Conservation (phyloP, 257 asterid species). For the Verbascum thapsus region DNA sequence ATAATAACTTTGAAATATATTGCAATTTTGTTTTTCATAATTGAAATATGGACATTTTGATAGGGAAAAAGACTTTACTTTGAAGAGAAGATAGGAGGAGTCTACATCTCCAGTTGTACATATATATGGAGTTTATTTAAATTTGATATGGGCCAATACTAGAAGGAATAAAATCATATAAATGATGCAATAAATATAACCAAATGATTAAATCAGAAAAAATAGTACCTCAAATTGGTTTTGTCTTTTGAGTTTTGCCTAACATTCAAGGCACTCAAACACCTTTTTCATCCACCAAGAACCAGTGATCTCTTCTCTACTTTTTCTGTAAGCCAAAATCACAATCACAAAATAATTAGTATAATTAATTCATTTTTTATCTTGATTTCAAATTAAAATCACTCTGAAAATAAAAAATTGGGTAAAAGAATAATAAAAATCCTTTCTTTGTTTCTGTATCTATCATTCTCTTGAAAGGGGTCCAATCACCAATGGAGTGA, state of each 20-base stretch:
- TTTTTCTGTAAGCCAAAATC: constrained; percentile 58
- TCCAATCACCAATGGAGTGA: no score
- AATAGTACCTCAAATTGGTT: constrained; percentile 51
- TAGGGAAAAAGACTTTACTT: constrained; percentile 66
- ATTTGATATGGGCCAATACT: constrained; percentile 41
- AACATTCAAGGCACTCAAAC: constrained; percentile 67
- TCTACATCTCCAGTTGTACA: constrained; percentile 58
- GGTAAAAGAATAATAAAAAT: neutral
- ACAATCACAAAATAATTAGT: constrained; percentile 36
- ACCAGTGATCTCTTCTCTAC: no score
- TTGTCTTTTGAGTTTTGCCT: constrained; percentile 58
- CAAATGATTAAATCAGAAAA: constrained; percentile 31
- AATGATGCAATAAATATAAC: constrained; percentile 41
- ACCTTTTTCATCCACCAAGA: no score
- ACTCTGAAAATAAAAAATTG: constrained; percentile 1
- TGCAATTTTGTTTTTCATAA: constrained; percentile 26
- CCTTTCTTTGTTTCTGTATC: neutral
- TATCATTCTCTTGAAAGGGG: neutral
- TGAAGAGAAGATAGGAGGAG: constrained; percentile 62
- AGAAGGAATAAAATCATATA: constrained; percentile 31
- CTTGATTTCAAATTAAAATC: constrained; percentile 27
- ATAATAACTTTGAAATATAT: constrained; percentile 29
- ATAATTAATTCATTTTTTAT: constrained; percentile 28
- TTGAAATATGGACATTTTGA: constrained; percentile 33
- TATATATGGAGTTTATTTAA: constrained; percentile 29